Evolutionary conservation across 352 stramenopile species (phyloP), one percentile per base, ranked within the genome.

Genomic region (Globisporangium ultimum): DNA sequence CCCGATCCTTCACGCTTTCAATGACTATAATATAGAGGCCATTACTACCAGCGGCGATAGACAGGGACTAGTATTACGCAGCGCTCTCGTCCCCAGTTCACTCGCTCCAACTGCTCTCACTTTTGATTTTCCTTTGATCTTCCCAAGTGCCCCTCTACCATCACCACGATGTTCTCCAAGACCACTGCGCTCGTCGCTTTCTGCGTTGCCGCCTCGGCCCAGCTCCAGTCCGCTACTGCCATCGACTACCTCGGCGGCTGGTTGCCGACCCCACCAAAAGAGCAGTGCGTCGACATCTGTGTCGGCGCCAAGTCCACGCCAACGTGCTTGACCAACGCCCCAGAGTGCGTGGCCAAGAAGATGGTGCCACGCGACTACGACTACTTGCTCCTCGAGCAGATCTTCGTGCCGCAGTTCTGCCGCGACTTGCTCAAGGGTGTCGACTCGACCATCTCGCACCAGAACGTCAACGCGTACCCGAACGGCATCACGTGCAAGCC

Each of bases 331-430:
- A 86, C 72, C 13, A 66, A 67, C 55, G 65, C 75, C 52, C 66
- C 71, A 24, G 63, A 64, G 17, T 87, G 80, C 58, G 59, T 82
- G 52, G 67, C 72, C 56, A 88, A 87, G 74, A 61, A 74, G 54
- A 73, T 81, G 62, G 67, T 71, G 48, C 76, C 77, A 9, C 75
- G 81, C 47, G 79, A 87, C 70, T 89, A 78, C 50, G 81, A 88
- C 71, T 89, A 84, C 65, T 59, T 91, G 43, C 53, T 89, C 43
- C 64, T 91, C 14, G 78, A 90, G 66, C 72, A 90, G 66, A 65
- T 90, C 55, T 90, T 82, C 60, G 69, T 84, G 59, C 80, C 80
- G 64, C 80, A 90, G 67, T 90, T 87, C 66, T 90, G 80, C 64
- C 80, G 80, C 41, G 80, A 90, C 58, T 62, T 90, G 40, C 72